Percentiles rank a stretch among this genome's conserved stretches.
Conservation (phyloP, 1,284 basidiomycete species). For the Butyriboletus appendiculatus region DNA sequence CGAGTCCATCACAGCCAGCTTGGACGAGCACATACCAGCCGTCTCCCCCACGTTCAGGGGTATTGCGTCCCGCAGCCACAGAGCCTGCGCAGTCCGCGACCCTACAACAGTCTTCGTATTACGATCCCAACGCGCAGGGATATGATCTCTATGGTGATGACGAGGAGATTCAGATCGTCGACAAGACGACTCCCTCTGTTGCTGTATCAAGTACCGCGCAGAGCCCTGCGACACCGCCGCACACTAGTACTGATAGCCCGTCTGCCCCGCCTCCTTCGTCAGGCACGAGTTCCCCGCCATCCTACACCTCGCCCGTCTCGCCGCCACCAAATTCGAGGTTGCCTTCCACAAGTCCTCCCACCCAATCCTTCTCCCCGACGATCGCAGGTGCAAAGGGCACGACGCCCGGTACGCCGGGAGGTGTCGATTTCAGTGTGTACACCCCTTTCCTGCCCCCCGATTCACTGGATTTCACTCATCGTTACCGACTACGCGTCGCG, state of each 20-base stretch:
- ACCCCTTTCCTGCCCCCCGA: no score
- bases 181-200: conserved; percentile 3
- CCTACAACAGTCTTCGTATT: conserved; percentile 36
- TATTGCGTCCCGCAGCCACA: neutral
- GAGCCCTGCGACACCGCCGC: neutral
- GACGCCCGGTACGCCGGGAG: conserved; percentile 9
- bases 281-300: neutral
- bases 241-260: neutral
- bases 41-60: conserved; percentile 20
- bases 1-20: neutral
- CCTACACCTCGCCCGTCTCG: conserved; percentile 15
- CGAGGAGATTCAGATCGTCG: conserved; percentile 16
- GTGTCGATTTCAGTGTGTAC: conserved; percentile 33
- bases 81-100: neutral
- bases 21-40: conserved; percentile 8
- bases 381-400: neutral
- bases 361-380: conserved; percentile 15
- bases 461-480: neutral
- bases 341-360: neutral
- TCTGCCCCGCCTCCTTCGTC: neutral
- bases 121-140: conserved; percentile 38
- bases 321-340: neutral
- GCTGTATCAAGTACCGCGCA: neutral
- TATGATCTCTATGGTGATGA: conserved; percentile 32
- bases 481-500: no score